phyloP scores from a whole-genome alignment of 805 yeast genomes.

The Komagataella phaffii region DNA sequence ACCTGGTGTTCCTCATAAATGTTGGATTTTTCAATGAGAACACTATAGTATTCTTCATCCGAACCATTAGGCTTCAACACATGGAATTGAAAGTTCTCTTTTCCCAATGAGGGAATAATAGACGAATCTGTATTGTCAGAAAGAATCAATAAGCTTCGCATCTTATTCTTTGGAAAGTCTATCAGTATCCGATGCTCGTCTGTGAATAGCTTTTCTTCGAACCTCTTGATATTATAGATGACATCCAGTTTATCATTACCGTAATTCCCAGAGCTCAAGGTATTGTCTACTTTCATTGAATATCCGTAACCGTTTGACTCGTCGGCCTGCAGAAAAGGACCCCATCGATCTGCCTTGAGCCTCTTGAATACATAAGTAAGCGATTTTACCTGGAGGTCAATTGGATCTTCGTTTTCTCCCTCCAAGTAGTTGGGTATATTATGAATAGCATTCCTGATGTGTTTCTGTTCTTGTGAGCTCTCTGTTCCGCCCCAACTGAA shows the following conservation, averaged over 20 bases:
- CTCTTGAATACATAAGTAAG: conserved; percentile 44
- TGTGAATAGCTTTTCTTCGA: conserved; percentile 24
- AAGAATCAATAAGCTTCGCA: conserved; percentile 45
- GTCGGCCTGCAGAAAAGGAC: conserved; percentile 22
- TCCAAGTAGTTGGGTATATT: conserved; percentile 26
- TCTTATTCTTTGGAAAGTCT: conserved; percentile 56
- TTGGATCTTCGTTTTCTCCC: conserved; percentile 38
- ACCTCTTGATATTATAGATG: conserved; percentile 34
- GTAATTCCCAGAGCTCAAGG: not conserved
- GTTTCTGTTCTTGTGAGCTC: not conserved
- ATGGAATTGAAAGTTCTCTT: conserved; percentile 18
- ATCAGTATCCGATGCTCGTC: conserved; percentile 56
- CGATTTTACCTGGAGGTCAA: conserved; percentile 49
- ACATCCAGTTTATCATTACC: conserved; percentile 32
- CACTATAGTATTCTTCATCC: conserved; percentile 29
- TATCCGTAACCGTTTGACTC: conserved; percentile 15
- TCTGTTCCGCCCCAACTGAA: not conserved
- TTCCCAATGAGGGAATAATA: conserved; percentile 13
- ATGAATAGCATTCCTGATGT: not conserved
- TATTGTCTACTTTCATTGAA: not conserved
- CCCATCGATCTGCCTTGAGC: conserved; percentile 25
- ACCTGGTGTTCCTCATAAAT: conserved; percentile 45
- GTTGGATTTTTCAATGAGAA: conserved; percentile 28
- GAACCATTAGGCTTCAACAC: conserved; percentile 27
- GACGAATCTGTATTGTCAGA: conserved; percentile 23